These are phyloP conservation scores for Pichia cactophila DNA, from an alignment of 1,139 yeast species.

Conservation along the genomic window DNA sequence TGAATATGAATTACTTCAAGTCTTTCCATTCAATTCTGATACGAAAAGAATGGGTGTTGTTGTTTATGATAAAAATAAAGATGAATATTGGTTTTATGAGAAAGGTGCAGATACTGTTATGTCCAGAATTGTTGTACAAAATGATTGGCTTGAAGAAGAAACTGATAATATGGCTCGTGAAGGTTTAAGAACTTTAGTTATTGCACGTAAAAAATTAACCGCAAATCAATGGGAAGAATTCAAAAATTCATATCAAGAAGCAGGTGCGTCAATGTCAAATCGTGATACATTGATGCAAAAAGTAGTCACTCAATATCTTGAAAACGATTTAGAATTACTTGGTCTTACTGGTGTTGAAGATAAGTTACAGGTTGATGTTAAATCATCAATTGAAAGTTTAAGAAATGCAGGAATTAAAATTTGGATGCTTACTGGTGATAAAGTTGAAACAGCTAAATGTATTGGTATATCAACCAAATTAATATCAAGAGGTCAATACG, in stretches of 20 bases:
- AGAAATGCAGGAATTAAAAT: constrained; percentile 95
- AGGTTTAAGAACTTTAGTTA: constrained; percentile 89
- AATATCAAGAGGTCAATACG: constrained; percentile 88
- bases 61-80: constrained; percentile 52
- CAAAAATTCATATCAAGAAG: constrained; percentile 55
- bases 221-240: constrained; percentile 53
- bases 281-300: constrained; percentile 69
- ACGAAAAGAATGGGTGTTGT: constrained; percentile 95
- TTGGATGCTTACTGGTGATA: constrained; percentile 99
- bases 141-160: constrained; percentile 97
- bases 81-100: constrained; percentile 75
- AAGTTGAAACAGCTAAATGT: constrained; percentile 96
- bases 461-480: constrained; percentile 91
- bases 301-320: constrained; percentile 63
- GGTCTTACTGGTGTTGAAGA: constrained; percentile 98
- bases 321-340: constrained; percentile 73
- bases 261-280: constrained; percentile 69
- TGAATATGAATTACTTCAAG: constrained; percentile 64
- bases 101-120: constrained; percentile 98
- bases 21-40: constrained; percentile 92
- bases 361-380: constrained; percentile 82
- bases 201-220: constrained; percentile 70
- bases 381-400: constrained; percentile 81
- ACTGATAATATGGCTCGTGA: constrained; percentile 97
- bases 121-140: constrained; percentile 73